Percentiles rank a stretch among this genome's conserved stretches.
phyloP scores from a whole-genome alignment of 1,284 basidiomycete genomes.

The Pholiota adiposa region DNA sequence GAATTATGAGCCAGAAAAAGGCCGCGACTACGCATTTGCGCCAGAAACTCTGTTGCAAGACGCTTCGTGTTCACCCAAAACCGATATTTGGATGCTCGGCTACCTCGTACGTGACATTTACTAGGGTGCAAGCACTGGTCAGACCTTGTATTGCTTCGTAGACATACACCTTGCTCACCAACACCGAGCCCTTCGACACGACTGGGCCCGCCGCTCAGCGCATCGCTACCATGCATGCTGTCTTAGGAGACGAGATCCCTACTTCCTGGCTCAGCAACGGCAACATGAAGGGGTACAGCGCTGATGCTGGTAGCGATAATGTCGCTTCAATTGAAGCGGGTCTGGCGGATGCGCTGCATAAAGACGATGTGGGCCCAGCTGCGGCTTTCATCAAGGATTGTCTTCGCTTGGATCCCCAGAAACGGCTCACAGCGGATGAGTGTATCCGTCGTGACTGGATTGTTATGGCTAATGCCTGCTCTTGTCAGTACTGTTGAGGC shows the following conservation, averaged over 20 bases:
- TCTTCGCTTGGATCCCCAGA: slow-evolving; percentile 14
- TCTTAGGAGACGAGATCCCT: too few relatives aligned
- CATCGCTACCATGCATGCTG: too few relatives aligned
- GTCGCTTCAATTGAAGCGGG: slow-evolving; percentile 4
- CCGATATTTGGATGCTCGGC: slow-evolving; percentile 24
- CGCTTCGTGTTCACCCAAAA: slow-evolving; percentile 17
- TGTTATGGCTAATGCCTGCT: neutral
- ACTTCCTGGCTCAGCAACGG: too few relatives aligned
- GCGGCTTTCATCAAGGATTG: slow-evolving; percentile 15
- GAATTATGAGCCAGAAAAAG: slow-evolving; percentile 7
- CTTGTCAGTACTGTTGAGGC: neutral
- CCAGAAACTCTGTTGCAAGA: slow-evolving; percentile 14
- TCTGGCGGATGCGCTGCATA: neutral
- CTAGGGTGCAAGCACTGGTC: too few relatives aligned
- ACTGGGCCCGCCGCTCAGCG: neutral
- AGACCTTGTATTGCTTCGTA: too few relatives aligned
- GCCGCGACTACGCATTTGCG: slow-evolving; percentile 11
- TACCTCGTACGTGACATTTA: slow-evolving; percentile 12
- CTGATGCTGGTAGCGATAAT: neutral
- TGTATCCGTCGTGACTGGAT: neutral
- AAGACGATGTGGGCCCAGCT: slow-evolving; percentile 5
- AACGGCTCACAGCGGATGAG: slow-evolving; percentile 1
- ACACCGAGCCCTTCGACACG: slow-evolving; percentile 4
- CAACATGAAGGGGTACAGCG: too few relatives aligned
- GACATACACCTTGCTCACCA: slow-evolving; percentile 16